Percentiles rank a stretch among this genome's conserved stretches.
Evolutionary conservation across 1,284 basidiomycete species (phyloP).

Genomic region (Puccinia novopanici): DNA sequence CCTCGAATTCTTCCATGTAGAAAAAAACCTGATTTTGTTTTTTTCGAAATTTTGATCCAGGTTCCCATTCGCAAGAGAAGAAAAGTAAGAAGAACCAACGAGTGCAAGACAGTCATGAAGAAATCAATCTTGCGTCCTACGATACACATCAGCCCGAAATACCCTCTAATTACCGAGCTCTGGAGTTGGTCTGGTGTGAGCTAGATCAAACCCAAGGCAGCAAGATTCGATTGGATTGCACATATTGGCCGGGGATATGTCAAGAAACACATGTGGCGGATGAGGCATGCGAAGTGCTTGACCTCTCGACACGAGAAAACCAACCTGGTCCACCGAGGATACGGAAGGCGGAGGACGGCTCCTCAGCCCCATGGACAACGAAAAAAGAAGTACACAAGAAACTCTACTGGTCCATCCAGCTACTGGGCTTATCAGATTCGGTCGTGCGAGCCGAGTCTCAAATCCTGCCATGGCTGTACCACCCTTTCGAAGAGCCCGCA

Average conservation of each 20-base stretch:
- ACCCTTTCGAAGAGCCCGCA: not conserved
- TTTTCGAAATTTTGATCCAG: not conserved
- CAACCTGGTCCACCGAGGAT: not conserved
- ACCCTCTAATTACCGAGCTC: slow-evolving; percentile 8
- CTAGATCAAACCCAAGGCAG: not conserved
- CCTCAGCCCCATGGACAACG: slow-evolving; percentile 8
- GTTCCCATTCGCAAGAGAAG: not conserved
- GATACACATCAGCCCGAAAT: not conserved
- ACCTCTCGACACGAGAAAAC: slow-evolving; percentile 11
- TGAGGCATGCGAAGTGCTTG: slow-evolving; percentile 19
- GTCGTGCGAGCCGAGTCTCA: slow-evolving; percentile 46
- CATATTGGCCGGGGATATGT: slow-evolving; percentile 72
- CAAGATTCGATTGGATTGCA: slow-evolving; percentile 13
- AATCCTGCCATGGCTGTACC: slow-evolving; percentile 3
- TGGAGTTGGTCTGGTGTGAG: slow-evolving; percentile 46
- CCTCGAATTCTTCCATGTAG: too few relatives aligned
- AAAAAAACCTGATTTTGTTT: not conserved
- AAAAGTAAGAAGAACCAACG: not conserved
- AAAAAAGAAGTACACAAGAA: slow-evolving; percentile 42
- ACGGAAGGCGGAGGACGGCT: not conserved
- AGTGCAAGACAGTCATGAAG: not conserved
- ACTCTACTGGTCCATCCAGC: slow-evolving; percentile 44
- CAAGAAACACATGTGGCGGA: slow-evolving; percentile 50
- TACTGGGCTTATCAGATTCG: slow-evolving; percentile 29
- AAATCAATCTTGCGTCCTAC: not conserved